These are phyloP conservation scores for Neurospora crassa DNA, from an alignment of 2,329 filamentous ascomycete genomes.

Conservation along the genomic window DNA sequence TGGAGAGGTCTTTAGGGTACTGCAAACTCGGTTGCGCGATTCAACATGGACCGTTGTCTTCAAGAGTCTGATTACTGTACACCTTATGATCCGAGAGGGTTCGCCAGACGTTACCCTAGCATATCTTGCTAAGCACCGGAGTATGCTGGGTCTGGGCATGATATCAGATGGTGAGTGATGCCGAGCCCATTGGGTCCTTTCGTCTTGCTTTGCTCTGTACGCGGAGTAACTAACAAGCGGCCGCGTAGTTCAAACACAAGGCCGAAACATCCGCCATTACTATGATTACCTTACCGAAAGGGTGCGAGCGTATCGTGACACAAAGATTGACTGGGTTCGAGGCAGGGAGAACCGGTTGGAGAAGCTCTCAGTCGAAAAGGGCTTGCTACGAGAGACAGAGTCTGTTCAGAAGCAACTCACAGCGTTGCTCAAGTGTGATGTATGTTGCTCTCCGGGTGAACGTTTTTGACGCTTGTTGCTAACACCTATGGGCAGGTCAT, in stretches of 20 bases:
- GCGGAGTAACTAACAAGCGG: conserved; percentile 7
- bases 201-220: background rate
- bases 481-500: conserved; percentile 46
- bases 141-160: conserved; percentile 75
- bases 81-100: conserved; percentile 96
- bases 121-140: conserved; percentile 74
- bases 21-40: conserved; percentile 82
- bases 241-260: conserved; percentile 75
- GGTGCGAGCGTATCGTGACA: conserved; percentile 72
- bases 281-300: conserved; percentile 77
- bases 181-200: background rate
- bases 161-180: conserved; percentile 75
- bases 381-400: conserved; percentile 84
- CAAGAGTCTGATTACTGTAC: conserved; percentile 91
- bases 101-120: conserved; percentile 78
- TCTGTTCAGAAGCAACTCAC: conserved; percentile 79
- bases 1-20: conserved; percentile 85
- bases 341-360: conserved; percentile 75
- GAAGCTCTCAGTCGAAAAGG: conserved; percentile 81
- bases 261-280: conserved; percentile 88
- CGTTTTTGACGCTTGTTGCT: background rate
- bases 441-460: conserved; percentile 33
- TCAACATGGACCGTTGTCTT: conserved; percentile 99
- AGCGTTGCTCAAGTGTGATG: conserved; percentile 81
- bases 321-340: conserved; percentile 83